A percentile compares a stretch with the other conserved stretches of the same genome.
phyloP scores from a whole-genome alignment of 352 stramenopile genomes.

The Globisporangium spiculum region DNA sequence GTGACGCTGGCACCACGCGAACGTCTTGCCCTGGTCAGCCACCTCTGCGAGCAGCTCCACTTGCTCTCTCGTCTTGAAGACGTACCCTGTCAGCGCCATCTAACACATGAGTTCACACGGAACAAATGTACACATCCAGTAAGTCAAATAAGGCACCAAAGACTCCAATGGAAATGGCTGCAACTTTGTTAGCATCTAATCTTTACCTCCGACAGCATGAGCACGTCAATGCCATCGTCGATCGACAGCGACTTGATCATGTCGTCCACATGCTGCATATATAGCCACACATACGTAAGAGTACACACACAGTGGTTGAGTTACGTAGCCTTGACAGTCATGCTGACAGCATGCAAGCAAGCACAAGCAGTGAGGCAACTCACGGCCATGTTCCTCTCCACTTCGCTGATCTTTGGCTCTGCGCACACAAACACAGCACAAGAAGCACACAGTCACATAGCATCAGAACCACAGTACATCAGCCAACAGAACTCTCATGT shows the following conservation, averaged over 20 bases:
- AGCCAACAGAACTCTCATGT: background rate
- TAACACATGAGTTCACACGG: constrained; percentile 14
- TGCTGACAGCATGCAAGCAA: background rate
- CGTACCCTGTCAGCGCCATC: constrained; percentile 85
- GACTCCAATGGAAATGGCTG: background rate
- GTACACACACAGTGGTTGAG: background rate
- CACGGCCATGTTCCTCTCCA: constrained; percentile 72
- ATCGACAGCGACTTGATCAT: constrained; percentile 55
- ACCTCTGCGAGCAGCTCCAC: constrained; percentile 64
- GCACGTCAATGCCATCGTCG: constrained; percentile 53
- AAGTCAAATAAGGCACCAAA: background rate
- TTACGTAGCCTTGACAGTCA: background rate
- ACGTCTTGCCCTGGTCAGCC: constrained; percentile 47
- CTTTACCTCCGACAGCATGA: constrained; percentile 77
- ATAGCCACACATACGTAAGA: background rate
- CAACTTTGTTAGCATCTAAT: background rate
- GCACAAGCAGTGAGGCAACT: background rate
- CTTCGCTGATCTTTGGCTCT: constrained; percentile 70
- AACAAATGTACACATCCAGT: background rate
- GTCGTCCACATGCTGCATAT: constrained; percentile 45
- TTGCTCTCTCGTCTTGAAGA: constrained; percentile 56
- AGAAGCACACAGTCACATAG: background rate
- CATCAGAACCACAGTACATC: background rate
- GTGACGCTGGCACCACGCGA: constrained; percentile 66
- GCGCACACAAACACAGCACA: background rate